Percentiles rank a stretch among this genome's conserved stretches.
phyloP scores from a whole-genome alignment of 179 eudicot species.

The Silene coronaria region DNA sequence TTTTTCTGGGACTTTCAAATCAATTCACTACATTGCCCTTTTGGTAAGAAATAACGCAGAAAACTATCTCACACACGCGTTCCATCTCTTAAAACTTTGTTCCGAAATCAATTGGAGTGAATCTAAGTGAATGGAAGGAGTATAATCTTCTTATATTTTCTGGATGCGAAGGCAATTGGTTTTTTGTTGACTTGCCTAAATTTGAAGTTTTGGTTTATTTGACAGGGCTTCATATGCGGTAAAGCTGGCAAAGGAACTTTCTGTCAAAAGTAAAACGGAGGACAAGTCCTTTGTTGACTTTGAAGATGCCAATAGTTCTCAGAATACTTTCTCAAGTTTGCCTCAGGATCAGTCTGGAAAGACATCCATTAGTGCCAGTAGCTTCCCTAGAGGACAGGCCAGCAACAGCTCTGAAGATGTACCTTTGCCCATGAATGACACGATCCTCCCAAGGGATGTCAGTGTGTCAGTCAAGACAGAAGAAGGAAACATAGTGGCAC shows the following conservation, averaged over 20 bases:
- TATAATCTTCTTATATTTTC: constrained; percentile 7
- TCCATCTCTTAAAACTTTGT: background rate
- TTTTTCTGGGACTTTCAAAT: background rate
- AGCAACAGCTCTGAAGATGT: constrained; percentile 89
- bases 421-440: constrained; percentile 36
- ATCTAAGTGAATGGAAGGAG: background rate
- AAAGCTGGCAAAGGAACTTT: constrained; percentile 77
- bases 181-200: background rate
- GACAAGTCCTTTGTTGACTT: constrained; percentile 62
- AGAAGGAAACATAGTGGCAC: constrained; percentile 27
- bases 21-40: background rate
- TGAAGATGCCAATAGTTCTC: constrained; percentile 86
- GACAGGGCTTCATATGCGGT: constrained; percentile 92
- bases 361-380: constrained; percentile 83
- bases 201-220: constrained; percentile 12
- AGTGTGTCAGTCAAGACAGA: constrained; percentile 20
- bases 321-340: constrained; percentile 84
- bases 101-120: background rate
- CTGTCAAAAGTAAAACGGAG: constrained; percentile 55
- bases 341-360: constrained; percentile 80
- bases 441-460: constrained; percentile 30
- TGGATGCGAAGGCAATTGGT: background rate
- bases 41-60: background rate
- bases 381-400: constrained; percentile 70
- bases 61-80: background rate